Evolutionary conservation across 352 stramenopile genomes (phyloP), one percentile per base, ranked within the genome.

Genomic region (Phytophthora pistaciae): DNA sequence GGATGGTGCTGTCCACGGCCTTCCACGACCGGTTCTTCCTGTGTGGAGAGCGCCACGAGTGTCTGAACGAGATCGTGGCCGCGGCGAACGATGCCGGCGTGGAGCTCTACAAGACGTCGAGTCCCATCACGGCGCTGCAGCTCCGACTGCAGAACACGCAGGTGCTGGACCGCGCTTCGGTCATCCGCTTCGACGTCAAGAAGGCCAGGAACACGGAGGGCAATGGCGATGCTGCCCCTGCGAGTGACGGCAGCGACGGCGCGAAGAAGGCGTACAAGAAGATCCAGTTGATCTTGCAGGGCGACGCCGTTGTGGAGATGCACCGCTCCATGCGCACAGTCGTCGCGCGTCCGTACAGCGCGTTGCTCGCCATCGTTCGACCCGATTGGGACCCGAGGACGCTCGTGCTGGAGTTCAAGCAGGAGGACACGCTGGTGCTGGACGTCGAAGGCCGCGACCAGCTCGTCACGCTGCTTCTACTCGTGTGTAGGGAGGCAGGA

Each of bases 11-110:
- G 25, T 79, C 73, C 1, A 91, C 80, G 8, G 60, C 84, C 16
- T 94, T 87, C 61, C 80, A 92, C 14, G 84, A 92, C 60, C 83
- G 83, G 3, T 76, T 94, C 14, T 94, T 94, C 60, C 76, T 90
- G 3, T 92, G 84, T 71, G 68, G 59, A 16, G 78, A 86, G 40
- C 77, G 87, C 36, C 75, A 84, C 53, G 75, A 91, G 48, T 94
- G 87, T 64, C 61, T 94, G 29, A 77, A 79, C 21, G 73, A 90
- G 49, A 91, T 94, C 59, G 64, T 82, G 10, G 66, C 75, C 0
- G 83, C 84, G 1, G 82, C 85, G 0, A 75, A 70, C 0, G 70
- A 84, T 0, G 72, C 90, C 0, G 87, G 87, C 1, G 69, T 91
- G 1, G 44, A 74, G 21, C 36, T 92, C 9, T 65, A 60, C 42